Evolutionary conservation across 352 stramenopile genomes (phyloP).

Genomic region (Globisporangium okanoganense): DNA sequence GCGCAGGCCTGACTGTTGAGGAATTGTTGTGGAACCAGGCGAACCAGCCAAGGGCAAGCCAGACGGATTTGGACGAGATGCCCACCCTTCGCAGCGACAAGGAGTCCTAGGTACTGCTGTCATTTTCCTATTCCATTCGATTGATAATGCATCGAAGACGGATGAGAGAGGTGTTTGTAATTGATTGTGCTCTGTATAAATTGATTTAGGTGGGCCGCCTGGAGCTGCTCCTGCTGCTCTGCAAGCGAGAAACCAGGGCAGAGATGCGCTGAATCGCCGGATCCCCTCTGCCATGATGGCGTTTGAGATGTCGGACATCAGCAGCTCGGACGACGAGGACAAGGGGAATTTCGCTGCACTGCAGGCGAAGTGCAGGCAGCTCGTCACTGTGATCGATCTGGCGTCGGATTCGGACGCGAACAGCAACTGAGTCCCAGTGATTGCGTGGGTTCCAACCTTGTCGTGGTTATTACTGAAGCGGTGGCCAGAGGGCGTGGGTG

Average conservation of each 20-base stretch:
- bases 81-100: background rate
- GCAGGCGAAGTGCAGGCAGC: constrained; percentile 3
- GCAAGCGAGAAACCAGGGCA: background rate
- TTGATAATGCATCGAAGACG: background rate
- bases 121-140: background rate
- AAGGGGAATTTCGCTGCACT: background rate
- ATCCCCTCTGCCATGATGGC: constrained; percentile 5
- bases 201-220: background rate
- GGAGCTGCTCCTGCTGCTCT: background rate
- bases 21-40: background rate
- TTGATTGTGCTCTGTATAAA: background rate
- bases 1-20: background rate
- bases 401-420: constrained; percentile 43
- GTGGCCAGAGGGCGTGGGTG: background rate
- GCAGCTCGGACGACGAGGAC: constrained; percentile 16
- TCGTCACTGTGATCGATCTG: constrained; percentile 38
- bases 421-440: constrained; percentile 5
- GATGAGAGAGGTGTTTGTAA: background rate
- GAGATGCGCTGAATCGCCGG: background rate
- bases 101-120: constrained; percentile 10
- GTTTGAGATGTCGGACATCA: constrained; percentile 18
- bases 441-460: background rate
- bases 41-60: background rate
- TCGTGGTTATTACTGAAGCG: background rate
- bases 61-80: background rate